A percentile compares a stretch with the other conserved stretches of the same genome.
Evolutionary conservation across 371 early-diverging fungal species (phyloP).

Genomic region (Mortierella sp.): DNA sequence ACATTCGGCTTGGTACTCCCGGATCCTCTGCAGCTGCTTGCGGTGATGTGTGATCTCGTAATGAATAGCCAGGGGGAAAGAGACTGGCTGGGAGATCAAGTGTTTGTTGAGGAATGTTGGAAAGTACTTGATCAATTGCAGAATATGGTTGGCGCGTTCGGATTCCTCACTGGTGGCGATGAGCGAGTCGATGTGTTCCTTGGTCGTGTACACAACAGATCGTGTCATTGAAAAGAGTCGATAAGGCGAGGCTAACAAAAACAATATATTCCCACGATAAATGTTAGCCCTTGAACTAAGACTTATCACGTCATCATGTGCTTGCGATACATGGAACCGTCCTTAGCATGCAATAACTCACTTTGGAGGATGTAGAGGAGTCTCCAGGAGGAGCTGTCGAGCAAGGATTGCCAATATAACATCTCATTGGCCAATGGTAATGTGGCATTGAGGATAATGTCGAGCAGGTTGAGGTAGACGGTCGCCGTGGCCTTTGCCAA

Average conservation of each 20-base stretch:
- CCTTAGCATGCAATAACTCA: slow-evolving; percentile 43
- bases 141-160: slow-evolving; percentile 14
- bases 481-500: slow-evolving; percentile 69
- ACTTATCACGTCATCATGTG: neutral
- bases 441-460: slow-evolving; percentile 71
- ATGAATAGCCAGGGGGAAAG: slow-evolving; percentile 67
- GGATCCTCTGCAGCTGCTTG: slow-evolving; percentile 62
- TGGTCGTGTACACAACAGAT: slow-evolving; percentile 28
- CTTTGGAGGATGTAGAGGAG: slow-evolving; percentile 73
- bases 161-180: slow-evolving; percentile 26
- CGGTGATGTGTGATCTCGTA: slow-evolving; percentile 75
- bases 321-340: neutral
- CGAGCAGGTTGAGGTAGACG: slow-evolving; percentile 73
- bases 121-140: slow-evolving; percentile 52
- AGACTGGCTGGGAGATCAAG: slow-evolving; percentile 54
- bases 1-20: slow-evolving; percentile 72
- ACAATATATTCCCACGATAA: slow-evolving; percentile 18
- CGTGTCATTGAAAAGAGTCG: slow-evolving; percentile 59
- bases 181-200: slow-evolving; percentile 42
- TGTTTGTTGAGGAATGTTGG: slow-evolving; percentile 48
- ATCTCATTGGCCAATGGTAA: slow-evolving; percentile 76
- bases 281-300: neutral
- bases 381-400: slow-evolving; percentile 63
- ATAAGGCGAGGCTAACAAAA: slow-evolving; percentile 61
- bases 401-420: slow-evolving; percentile 77